These are phyloP conservation scores for Ogataea hybrid DNA, from an alignment of 1,139 yeast species.

Conservation along the genomic window DNA sequence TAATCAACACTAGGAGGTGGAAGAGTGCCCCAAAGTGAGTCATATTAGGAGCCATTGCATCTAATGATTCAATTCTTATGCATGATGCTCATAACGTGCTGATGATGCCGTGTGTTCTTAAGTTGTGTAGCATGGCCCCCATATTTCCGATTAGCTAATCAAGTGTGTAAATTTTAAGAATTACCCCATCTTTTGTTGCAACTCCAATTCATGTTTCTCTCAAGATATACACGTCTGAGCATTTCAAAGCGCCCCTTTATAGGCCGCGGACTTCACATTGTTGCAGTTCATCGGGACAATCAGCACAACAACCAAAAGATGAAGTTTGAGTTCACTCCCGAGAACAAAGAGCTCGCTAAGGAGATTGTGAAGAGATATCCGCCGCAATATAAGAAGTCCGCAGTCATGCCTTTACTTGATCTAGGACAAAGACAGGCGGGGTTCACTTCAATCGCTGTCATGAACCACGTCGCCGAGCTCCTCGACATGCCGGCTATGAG, in stretches of 20 bases:
- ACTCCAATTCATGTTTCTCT: conserved; percentile 22
- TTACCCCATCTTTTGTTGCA: conserved; percentile 10
- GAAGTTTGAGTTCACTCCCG: conserved; percentile 74
- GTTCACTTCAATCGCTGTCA: conserved; percentile 82
- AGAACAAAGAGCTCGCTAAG: conserved; percentile 67
- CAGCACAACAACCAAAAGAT: conserved; percentile 63
- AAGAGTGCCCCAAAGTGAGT: too few relatives aligned
- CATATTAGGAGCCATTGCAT: too few relatives aligned
- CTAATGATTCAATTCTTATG: too few relatives aligned
- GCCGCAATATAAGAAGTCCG: conserved; percentile 82
- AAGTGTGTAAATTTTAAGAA: not conserved
- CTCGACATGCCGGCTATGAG: conserved; percentile 94
- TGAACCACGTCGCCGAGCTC: conserved; percentile 88
- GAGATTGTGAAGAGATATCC: conserved; percentile 80
- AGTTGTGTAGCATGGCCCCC: too few relatives aligned
- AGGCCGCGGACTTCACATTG: conserved; percentile 22
- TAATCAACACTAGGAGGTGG: too few relatives aligned
- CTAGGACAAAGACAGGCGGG: conserved; percentile 89
- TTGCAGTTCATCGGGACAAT: conserved; percentile 72
- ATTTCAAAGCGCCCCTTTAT: conserved; percentile 14
- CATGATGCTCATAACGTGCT: too few relatives aligned
- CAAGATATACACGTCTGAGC: not conserved
- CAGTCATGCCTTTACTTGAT: conserved; percentile 84
- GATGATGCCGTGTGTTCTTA: too few relatives aligned
- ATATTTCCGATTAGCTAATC: not conserved